Evolutionary conservation across 352 stramenopile genomes (phyloP).

Genomic region (Phytopythium chamaehyphon): DNA sequence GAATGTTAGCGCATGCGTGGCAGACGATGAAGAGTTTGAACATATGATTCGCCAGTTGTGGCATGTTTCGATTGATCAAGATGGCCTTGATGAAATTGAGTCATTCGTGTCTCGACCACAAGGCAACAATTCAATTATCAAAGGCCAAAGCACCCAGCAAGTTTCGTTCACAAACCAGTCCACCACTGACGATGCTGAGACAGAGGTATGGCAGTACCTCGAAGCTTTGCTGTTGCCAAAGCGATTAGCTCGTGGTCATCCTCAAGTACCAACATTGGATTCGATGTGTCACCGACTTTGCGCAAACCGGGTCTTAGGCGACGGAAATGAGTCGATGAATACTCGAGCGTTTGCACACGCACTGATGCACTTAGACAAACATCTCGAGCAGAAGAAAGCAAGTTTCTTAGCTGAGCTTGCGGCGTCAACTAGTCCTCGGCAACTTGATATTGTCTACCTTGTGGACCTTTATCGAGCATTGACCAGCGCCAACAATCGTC

Average conservation of each 20-base stretch:
- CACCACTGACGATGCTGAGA: not conserved
- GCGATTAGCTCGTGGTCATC: conserved; percentile 5
- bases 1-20: conserved; percentile 79
- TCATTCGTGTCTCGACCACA: too few species aligned
- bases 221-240: conserved; percentile 13
- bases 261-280: conserved; percentile 27
- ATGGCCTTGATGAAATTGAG: conserved; percentile 10
- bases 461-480: conserved; percentile 13
- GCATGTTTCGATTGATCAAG: conserved; percentile 33
- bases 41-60: conserved; percentile 71
- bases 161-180: not conserved
- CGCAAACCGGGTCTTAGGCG: conserved; percentile 52
- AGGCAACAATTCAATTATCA: too few species aligned
- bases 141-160: conserved; percentile 1
- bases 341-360: conserved; percentile 41
- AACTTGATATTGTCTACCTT: conserved; percentile 25
- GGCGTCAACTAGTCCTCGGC: conserved; percentile 9
- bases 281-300: conserved; percentile 42
- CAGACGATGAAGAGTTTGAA: conserved; percentile 81
- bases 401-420: conserved; percentile 23
- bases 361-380: conserved; percentile 33
- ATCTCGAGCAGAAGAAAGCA: conserved; percentile 29
- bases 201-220: conserved; percentile 17
- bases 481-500: not conserved
- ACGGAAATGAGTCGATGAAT: conserved; percentile 62